A percentile compares a stretch with the other conserved stretches of the same genome.
Evolutionary conservation across 768 basidiomycete species (phyloP).

Genomic region (Suillus paluster): DNA sequence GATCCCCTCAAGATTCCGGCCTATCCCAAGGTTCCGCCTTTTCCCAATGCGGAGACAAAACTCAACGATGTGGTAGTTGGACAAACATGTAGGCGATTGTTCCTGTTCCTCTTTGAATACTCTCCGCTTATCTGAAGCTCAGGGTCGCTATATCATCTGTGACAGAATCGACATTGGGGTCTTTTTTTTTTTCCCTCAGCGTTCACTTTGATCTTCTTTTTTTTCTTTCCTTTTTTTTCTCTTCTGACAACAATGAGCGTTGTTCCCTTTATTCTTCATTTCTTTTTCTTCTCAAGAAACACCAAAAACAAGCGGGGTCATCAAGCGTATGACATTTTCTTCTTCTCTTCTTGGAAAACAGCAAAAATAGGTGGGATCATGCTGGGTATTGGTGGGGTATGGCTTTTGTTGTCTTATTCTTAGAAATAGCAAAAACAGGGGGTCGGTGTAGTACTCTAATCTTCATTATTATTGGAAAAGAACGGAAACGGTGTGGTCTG

Average conservation of each 20-base stretch:
- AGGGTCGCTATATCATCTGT: neutral
- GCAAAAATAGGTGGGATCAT: too few relatives aligned
- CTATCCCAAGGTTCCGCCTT: neutral
- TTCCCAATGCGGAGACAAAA: neutral
- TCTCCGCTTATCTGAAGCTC: neutral
- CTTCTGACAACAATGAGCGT: too few relatives aligned
- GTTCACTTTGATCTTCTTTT: neutral
- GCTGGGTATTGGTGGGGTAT: too few relatives aligned
- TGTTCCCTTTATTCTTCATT: neutral
- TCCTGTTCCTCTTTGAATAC: neutral
- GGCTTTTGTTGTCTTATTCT: neutral
- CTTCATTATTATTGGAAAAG: too few relatives aligned
- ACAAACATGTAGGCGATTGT: neutral
- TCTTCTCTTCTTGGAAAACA: too few relatives aligned
- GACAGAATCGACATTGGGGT: neutral
- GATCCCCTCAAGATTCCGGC: neutral
- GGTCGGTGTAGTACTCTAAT: neutral
- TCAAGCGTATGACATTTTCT: neutral
- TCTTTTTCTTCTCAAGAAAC: neutral
- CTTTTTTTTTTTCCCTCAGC: neutral
- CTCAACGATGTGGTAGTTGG: neutral
- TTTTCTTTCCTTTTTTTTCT: neutral
- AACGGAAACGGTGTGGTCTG: neutral
- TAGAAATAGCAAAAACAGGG: conserved; percentile 2
- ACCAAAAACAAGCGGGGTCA: neutral